These are phyloP conservation scores for Neoboletus brunneissimus DNA, from an alignment of 768 basidiomycete species.

Conservation along the genomic window DNA sequence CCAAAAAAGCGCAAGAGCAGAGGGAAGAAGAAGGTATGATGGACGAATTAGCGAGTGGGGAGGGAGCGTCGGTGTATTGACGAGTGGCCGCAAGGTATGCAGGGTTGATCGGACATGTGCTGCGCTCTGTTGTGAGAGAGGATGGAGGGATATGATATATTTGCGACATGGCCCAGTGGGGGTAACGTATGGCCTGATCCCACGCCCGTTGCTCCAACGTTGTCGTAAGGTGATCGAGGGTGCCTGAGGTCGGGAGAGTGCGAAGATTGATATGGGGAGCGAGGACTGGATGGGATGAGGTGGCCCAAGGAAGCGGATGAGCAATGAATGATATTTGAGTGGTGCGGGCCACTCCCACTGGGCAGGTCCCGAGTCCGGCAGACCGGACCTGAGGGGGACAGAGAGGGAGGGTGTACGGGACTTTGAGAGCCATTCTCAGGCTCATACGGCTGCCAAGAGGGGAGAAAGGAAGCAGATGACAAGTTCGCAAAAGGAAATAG, in stretches of 20 bases:
- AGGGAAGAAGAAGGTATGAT: slow-evolving; percentile 18
- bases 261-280: background rate
- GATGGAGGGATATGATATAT: slow-evolving; percentile 1
- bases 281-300: background rate
- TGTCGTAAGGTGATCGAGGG: slow-evolving; percentile 17
- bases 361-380: background rate
- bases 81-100: slow-evolving; percentile 1
- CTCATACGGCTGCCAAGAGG: background rate
- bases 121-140: background rate
- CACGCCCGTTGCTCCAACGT: slow-evolving; percentile 6
- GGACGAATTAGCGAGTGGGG: background rate
- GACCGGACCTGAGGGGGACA: background rate
- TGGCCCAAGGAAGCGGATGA: background rate
- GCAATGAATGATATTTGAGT: background rate
- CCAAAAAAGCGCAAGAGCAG: slow-evolving; percentile 21
- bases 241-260: slow-evolving; percentile 12
- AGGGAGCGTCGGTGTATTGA: background rate
- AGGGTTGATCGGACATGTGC: slow-evolving; percentile 13
- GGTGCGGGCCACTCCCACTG: background rate
- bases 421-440: slow-evolving; percentile 8
- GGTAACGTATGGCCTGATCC: slow-evolving; percentile 7
- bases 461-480: background rate
- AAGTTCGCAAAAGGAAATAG: slow-evolving; percentile 13
- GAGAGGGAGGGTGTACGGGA: background rate
- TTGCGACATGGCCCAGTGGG: background rate